Conservation (phyloP, 2,329 filamentous ascomycete species). For the Gnomoniopsis smithogilvyi region DNA sequence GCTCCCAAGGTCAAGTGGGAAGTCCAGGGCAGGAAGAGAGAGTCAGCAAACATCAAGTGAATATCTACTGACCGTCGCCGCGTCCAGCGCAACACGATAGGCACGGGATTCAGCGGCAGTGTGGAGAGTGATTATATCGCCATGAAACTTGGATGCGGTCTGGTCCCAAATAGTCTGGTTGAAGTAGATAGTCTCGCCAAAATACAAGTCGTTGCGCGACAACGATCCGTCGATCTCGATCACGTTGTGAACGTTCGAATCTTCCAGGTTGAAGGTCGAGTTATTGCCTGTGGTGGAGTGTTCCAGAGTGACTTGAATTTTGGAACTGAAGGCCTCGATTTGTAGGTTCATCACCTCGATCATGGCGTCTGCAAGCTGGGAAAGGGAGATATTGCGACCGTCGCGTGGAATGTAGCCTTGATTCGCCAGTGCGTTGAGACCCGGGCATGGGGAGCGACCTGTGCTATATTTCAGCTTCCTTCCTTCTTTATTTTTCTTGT, state of each 20-base stretch:
- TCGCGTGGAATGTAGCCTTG: constrained; percentile 33
- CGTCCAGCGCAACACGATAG: background rate
- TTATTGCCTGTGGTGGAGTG: constrained; percentile 16
- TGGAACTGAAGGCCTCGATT: constrained; percentile 20
- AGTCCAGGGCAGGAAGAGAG: no score
- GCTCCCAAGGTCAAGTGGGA: no score
- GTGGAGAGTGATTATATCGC: constrained; percentile 22
- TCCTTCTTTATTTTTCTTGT: no score
- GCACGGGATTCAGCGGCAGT: constrained; percentile 11
- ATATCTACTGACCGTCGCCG: background rate
- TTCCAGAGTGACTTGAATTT: constrained; percentile 28
- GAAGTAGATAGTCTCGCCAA: constrained; percentile 9
- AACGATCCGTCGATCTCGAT: constrained; percentile 23
- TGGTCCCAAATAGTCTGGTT: constrained; percentile 7
- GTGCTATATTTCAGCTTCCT: background rate
- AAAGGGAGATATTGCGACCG: constrained; percentile 26
- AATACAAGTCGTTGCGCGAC: constrained; percentile 26
- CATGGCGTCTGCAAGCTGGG: constrained; percentile 25
- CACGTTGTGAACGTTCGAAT: constrained; percentile 19
- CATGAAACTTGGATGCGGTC: constrained; percentile 11
- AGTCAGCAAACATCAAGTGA: no score
- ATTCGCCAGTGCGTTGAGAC: constrained; percentile 34
- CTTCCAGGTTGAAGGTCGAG: constrained; percentile 21
- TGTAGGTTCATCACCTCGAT: constrained; percentile 27
- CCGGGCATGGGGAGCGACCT: constrained; percentile 30